Base-by-base conservation (phyloP, 306 rosid genomes). In the Citrullus colocynthis region DNA sequence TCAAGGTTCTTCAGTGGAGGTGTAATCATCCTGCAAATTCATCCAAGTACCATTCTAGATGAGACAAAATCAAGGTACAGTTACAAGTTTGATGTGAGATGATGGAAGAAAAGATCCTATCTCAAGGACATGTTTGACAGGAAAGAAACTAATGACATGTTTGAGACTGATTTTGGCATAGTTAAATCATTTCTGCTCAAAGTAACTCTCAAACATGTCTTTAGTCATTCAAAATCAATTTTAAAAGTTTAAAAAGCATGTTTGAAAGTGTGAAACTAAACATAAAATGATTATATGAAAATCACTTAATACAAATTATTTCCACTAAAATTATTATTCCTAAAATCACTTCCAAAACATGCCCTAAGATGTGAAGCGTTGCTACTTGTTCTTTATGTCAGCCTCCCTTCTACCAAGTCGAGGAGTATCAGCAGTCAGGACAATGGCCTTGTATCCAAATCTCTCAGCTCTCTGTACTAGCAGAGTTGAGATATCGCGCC, bases 321-420 rank as follows among this genome's bases (percentile, higher is more conserved):
- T 51, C 18, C 56, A 51, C 18, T 51, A 51, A 15, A 51, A 51
- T 15, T 15, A 51, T n/a, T 51, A 51, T 51, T 51, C 7, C 56
- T 51, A 15, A 51, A 15, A 51, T 51, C 6, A 51, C 56, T 14
- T 15, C 18, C 56, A 15, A 49, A 48, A 51, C 17, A 49, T 15
- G 56, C 18, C 56, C 59, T 17, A n/a, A 55, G 71, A 58, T 7
- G 9, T 58, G 75, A 51, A 77, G n/a, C 2, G 62, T 16, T 59
- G 49, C 37, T 77, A 90, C 92, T 81, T 88, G 81, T 88, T 90
- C 78, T 82, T 86, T 74, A 85, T 88, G 84, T 88, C 94, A 51
- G 90, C 90, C 79, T 90, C 94, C 80, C 91, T 88, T 81, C 91
- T 81, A 70, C 94, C 94, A 34, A 81, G 83, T 66, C 85, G 81